Percentiles rank a stretch among this genome's conserved stretches.
Evolutionary conservation across 768 basidiomycete species (phyloP).

Genomic region (Termitomyces sp.): DNA sequence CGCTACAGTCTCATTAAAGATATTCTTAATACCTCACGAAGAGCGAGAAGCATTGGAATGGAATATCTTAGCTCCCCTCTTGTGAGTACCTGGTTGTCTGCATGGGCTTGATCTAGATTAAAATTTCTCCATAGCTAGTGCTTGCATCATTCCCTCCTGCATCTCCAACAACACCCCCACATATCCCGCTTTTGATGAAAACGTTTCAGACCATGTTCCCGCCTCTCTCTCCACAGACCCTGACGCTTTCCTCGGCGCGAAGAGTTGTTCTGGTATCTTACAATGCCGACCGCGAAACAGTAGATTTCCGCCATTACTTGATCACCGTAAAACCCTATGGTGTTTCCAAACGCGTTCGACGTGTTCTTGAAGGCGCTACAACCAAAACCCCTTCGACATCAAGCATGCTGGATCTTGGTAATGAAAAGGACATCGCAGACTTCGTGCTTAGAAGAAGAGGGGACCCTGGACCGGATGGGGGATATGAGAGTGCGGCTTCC

Average conservation of each 20-base stretch:
- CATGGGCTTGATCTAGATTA: not conserved
- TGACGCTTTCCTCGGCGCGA: conserved; percentile 84
- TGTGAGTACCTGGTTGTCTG: conserved; percentile 38
- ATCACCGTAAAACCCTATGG: conserved; percentile 96
- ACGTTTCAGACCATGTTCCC: conserved; percentile 97
- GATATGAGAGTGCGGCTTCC: conserved; percentile 80
- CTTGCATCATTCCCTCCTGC: conserved; percentile 82
- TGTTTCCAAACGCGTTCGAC: conserved; percentile 86
- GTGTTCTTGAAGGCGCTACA: conserved; percentile 64
- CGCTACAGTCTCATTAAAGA: conserved; percentile 91
- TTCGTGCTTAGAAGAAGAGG: conserved; percentile 77
- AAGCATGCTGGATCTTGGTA: conserved; percentile 71
- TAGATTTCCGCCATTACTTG: conserved; percentile 92
- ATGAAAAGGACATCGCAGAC: conserved; percentile 93
- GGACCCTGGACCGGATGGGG: conserved; percentile 55
- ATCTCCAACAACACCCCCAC: conserved; percentile 69
- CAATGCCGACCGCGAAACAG: conserved; percentile 76
- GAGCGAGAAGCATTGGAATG: conserved; percentile 71
- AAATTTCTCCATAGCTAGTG: conserved; percentile 59
- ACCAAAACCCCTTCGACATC: conserved; percentile 27
- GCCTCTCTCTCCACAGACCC: conserved; percentile 75
- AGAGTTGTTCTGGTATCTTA: conserved; percentile 92
- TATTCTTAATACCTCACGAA: conserved; percentile 57
- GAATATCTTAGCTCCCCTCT: conserved; percentile 92
- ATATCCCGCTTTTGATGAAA: conserved; percentile 89